A percentile compares a stretch with the other conserved stretches of the same genome.
Conservation (phyloP, 768 basidiomycete genomes). For the Pulveroboletus sp. region DNA sequence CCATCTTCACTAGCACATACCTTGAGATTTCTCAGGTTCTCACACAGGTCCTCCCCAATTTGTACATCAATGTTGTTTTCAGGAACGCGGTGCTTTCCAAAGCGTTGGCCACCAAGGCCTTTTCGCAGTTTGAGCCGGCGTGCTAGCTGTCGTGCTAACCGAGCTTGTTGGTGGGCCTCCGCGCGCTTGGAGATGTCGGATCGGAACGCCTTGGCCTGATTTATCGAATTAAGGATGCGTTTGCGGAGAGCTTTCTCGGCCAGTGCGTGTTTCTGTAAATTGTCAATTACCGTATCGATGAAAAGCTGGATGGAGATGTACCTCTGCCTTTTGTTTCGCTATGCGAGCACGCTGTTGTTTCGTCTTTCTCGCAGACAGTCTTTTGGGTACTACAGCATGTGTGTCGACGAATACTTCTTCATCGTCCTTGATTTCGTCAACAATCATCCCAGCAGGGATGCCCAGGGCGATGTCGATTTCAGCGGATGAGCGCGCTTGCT, state of each 20-base stretch:
- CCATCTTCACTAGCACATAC: slow-evolving; percentile 37
- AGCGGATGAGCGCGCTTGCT: slow-evolving; percentile 39
- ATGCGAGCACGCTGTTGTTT: slow-evolving; percentile 69
- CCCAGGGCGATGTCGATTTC: slow-evolving; percentile 31
- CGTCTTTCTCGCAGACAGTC: slow-evolving; percentile 47
- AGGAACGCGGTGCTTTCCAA: slow-evolving; percentile 79
- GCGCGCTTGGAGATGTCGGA: slow-evolving; percentile 36
- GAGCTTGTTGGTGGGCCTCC: slow-evolving; percentile 37
- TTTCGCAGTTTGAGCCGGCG: slow-evolving; percentile 48
- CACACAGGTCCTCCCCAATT: slow-evolving; percentile 84
- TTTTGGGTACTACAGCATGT: slow-evolving; percentile 36
- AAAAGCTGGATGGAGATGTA: slow-evolving; percentile 29
- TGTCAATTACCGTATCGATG: not conserved
- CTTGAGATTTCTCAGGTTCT: slow-evolving; percentile 80
- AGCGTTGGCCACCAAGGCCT: slow-evolving; percentile 67
- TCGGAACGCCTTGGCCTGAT: slow-evolving; percentile 51
- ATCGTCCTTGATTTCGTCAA: slow-evolving; percentile 45
- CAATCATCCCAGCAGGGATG: slow-evolving; percentile 60
- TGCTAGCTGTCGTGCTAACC: slow-evolving; percentile 37
- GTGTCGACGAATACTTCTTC: slow-evolving; percentile 34
- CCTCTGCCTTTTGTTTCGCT: slow-evolving; percentile 60
- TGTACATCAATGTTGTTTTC: slow-evolving; percentile 75
- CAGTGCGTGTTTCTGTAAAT: slow-evolving; percentile 56
- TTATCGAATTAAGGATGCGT: slow-evolving; percentile 56
- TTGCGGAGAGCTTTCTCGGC: slow-evolving; percentile 58